Evolutionary conservation across 2,329 filamentous ascomycete genomes (phyloP).

Genomic region (Penicillium sp.): DNA sequence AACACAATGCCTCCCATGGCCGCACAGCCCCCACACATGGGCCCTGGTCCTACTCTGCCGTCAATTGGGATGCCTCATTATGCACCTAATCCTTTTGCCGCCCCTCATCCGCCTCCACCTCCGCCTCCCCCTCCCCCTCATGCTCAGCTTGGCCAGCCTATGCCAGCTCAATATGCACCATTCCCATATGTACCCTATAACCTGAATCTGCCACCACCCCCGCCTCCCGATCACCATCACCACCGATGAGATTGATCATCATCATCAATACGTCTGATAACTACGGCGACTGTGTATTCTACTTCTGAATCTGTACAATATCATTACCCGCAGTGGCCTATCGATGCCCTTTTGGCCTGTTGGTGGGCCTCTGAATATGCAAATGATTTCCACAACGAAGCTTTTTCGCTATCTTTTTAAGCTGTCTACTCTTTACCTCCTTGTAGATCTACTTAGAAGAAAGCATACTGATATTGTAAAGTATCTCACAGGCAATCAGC

Average conservation of each 20-base stretch:
- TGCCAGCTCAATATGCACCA: conserved; percentile 27
- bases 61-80: conserved; percentile 16
- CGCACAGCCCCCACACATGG: conserved; percentile 14
- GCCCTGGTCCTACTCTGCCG: conserved; percentile 12
- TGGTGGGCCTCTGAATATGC: neutral
- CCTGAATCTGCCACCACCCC: neutral
- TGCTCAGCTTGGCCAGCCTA: conserved; percentile 14
- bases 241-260: neutral
- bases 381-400: neutral
- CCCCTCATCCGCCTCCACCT: conserved; percentile 2
- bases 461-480: neutral
- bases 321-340: neutral
- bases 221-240: neutral
- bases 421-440: neutral
- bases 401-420: neutral
- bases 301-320: neutral
- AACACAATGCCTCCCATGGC: conserved; percentile 16
- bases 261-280: neutral
- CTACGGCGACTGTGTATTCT: neutral
- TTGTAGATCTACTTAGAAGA: neutral
- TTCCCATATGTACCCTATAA: conserved; percentile 23
- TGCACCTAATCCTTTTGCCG: conserved; percentile 12
- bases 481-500: neutral
- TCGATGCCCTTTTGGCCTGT: neutral
- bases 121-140: conserved; percentile 15